Evolutionary conservation across 345 rosid genomes (phyloP).

Genomic region (Theobroma cacao): DNA sequence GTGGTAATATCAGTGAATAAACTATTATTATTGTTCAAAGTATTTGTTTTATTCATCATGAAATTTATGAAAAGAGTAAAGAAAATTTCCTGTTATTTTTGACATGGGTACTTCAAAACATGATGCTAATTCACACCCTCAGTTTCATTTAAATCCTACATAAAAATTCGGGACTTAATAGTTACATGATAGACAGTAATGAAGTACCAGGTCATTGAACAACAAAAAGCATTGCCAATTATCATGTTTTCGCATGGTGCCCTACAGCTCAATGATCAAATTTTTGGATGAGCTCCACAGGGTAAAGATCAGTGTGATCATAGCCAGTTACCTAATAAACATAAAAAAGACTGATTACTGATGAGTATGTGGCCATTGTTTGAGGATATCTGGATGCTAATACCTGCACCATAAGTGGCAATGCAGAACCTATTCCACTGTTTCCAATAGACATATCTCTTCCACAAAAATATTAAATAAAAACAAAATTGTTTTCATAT

Average conservation of each 20-base stretch:
- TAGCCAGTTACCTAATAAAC: not conserved
- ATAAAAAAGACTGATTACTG: not conserved
- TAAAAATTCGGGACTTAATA: not conserved
- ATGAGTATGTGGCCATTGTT: not conserved
- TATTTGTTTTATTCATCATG: too few species aligned
- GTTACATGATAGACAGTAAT: not conserved
- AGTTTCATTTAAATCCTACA: not conserved
- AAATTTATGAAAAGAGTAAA: too few species aligned
- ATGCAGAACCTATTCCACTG: not conserved
- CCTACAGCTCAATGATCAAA: not conserved
- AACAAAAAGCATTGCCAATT: not conserved
- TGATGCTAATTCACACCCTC: not conserved
- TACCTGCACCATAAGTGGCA: conserved; percentile 2
- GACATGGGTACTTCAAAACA: not conserved
- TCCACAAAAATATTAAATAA: not conserved
- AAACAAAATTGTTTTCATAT: conserved; percentile 14
- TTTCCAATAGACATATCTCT: conserved; percentile 2
- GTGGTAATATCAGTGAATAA: too few species aligned
- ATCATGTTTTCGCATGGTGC: not conserved
- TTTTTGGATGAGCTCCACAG: not conserved
- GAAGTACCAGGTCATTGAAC: not conserved
- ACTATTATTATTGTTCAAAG: too few species aligned
- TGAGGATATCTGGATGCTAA: not conserved
- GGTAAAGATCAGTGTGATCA: not conserved
- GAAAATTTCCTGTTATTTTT: too few species aligned